Evolutionary conservation across 1,284 basidiomycete species (phyloP).

Genomic region (Leccinum huronense): DNA sequence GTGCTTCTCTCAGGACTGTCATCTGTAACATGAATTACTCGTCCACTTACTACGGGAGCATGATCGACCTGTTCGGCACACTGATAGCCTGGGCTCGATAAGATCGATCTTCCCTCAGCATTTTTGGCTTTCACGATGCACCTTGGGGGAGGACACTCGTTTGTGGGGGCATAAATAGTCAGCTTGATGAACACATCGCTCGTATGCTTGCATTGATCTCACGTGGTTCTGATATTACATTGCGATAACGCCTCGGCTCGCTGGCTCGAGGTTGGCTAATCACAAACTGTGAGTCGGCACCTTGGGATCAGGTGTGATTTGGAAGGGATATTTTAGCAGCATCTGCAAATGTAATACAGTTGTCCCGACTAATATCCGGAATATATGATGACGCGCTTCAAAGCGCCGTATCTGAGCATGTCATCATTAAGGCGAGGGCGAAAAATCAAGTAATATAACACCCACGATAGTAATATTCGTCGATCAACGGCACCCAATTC

Average conservation of each 20-base stretch:
- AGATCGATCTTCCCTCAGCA: slow-evolving; percentile 4
- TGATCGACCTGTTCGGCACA: neutral
- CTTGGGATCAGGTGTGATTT: neutral
- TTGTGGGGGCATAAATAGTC: neutral
- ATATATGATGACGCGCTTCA: slow-evolving; percentile 33
- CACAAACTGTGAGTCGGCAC: neutral
- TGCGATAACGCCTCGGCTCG: slow-evolving; percentile 1
- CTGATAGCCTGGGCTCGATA: slow-evolving; percentile 25
- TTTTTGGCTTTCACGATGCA: slow-evolving; percentile 54
- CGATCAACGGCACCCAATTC: slow-evolving; percentile 92
- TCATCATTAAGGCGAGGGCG: slow-evolving; percentile 7
- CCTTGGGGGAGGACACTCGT: slow-evolving; percentile 17
- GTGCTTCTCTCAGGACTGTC: slow-evolving; percentile 52
- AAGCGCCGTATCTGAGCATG: slow-evolving; percentile 49
- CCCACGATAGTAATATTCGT: slow-evolving; percentile 95
- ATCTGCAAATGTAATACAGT: slow-evolving; percentile 6
- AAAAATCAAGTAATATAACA: neutral
- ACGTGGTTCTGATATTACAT: slow-evolving; percentile 2
- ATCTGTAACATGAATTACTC: slow-evolving; percentile 53
- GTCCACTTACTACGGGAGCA: slow-evolving; percentile 47
- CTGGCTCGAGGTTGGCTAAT: neutral
- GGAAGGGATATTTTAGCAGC: neutral
- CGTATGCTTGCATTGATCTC: neutral
- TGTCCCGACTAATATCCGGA: slow-evolving; percentile 6
- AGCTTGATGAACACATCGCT: neutral